Evolutionary conservation across 2,329 filamentous ascomycete species (phyloP), one percentile per base, ranked within the genome.

Genomic region (Chalaropsis ovoidea): DNA sequence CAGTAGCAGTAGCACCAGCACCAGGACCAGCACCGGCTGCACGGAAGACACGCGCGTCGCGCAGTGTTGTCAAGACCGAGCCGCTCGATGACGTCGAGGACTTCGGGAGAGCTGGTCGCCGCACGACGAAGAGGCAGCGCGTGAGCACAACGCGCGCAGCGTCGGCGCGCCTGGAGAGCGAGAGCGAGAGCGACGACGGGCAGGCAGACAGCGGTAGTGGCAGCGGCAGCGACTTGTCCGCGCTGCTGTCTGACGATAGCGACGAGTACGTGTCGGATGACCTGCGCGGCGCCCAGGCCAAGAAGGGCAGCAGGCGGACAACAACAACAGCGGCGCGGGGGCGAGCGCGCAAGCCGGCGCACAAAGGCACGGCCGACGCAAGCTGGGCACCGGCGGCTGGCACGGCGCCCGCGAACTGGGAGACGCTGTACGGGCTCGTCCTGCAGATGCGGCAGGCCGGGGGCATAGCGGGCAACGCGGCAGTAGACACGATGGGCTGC

Each of bases 401-500:
- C 45, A 65, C 22, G 24, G 42, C 90, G 1, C 91, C 92, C 0
- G 80, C 85, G 0, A 85, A 91, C 73, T 96, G 94, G 94, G 85
- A 90, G 68, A 82, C 86, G 66, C 85, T 96, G 66, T 99, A 96
- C 76, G 76, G 81, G 42, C 77, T 84, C 0, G 88, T 95, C 56
- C 86, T 87, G 71, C 81, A 83, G 71, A 96, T 97, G 91, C 86
- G 85, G 1, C 74, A 75, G 3, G 73, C 76, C 0, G 81, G 80
- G 2, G 81, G 80, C 6, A 72, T 76, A 76, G 76, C 88, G 73
- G 73, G 82, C 78, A 75, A 88, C 82, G 94, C 94, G 0, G 89
- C 93, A 0, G 94, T 99, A 11, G 94, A 99, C 74, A 97, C 93
- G 0, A 96, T 97, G 92, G 94, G 94, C 11, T 99, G 94, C 75